Evolutionary conservation across 345 rosid species (phyloP).

Genomic region (Eucalyptus pauciflora): DNA sequence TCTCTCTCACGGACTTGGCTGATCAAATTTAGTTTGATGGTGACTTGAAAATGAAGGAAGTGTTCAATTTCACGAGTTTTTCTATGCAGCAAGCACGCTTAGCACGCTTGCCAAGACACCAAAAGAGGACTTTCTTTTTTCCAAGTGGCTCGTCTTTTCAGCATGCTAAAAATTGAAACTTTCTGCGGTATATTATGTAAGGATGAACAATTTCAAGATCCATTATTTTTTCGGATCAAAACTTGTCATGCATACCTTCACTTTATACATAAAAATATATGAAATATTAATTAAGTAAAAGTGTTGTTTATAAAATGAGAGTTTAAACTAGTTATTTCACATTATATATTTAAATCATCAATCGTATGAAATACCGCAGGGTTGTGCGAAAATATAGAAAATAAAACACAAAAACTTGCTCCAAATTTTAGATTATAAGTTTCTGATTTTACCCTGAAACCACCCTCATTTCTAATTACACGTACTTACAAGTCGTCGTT

Average conservation of each 20-base stretch:
- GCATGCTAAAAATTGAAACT: not conserved
- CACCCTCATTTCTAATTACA: too few species aligned
- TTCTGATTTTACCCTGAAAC: too few species aligned
- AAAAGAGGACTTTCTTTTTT: not conserved
- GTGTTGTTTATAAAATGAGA: too few species aligned
- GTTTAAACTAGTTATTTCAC: fast-evolving
- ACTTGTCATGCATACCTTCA: fast-evolving
- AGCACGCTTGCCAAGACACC: not conserved
- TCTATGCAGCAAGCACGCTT: not conserved
- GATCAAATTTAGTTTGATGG: not conserved
- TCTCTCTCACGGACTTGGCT: not conserved
- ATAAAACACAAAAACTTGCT: too few species aligned
- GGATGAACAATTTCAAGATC: too few species aligned
- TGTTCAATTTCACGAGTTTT: not conserved
- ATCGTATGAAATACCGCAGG: fast-evolving
- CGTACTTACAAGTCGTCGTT: fast-evolving
- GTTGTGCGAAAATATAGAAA: fast-evolving
- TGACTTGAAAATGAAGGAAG: not conserved
- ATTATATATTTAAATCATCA: too few species aligned
- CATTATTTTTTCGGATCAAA: fast-evolving
- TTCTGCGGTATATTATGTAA: not conserved
- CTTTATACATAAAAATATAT: too few species aligned
- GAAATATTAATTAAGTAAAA: too few species aligned
- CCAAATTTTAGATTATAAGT: fast-evolving
- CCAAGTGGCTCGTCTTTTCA: not conserved